Evolutionary conservation across 202 grass and related monocot species (phyloP), one percentile per base, ranked within the genome.

Genomic region (Saccharum hybrid): DNA sequence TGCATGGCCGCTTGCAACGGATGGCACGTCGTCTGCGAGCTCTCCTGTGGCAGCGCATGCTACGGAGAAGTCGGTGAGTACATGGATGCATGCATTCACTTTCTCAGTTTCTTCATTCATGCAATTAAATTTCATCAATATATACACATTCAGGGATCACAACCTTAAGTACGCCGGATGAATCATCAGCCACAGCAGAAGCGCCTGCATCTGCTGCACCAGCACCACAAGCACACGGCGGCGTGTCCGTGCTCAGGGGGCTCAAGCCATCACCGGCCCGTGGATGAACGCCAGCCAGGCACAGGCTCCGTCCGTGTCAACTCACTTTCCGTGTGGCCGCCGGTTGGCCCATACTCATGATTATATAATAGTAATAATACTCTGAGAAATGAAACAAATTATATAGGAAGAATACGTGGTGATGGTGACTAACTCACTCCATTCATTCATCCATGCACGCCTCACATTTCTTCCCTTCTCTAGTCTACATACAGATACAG

Each of bases 1-100:
- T 83, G 83, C 83, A 13, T 61, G 39, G 38, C 40, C 21, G 31
- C 61, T 21, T 86, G 83, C 68, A 10, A 23, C 22, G 69, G 60
- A 8, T 82, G 83, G 79, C 0, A 16, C 13, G 0, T 86, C 73
- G 3, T 89, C 28, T 89, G 88, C 78, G n/a, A 78, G 37, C 6
- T 90, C 31, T 90, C 88, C 39, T 90, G 83, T 74, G 31, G 16
- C 37, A 77, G 79, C 39, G 78, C 88, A 41, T 89, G 88, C 60
- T 22, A 65, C 0, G 88, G 83, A 4, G 39, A 76, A n/a, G n/a
- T n/a, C n/a, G n/a, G n/a, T n/a, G n/a, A n/a, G n/a, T n/a, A n/a
- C 21, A 36, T 19, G 10, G 83, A 66, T 54, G 6, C 0, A 15
- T 49, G 45, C 13, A 43, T 42, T 45, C 13, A 1, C 4, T 6